A percentile compares a stretch with the other conserved stretches of the same genome.
Evolutionary conservation across 495 filamentous ascomycete genomes (phyloP).

Genomic region (Penicillium subrubescens): DNA sequence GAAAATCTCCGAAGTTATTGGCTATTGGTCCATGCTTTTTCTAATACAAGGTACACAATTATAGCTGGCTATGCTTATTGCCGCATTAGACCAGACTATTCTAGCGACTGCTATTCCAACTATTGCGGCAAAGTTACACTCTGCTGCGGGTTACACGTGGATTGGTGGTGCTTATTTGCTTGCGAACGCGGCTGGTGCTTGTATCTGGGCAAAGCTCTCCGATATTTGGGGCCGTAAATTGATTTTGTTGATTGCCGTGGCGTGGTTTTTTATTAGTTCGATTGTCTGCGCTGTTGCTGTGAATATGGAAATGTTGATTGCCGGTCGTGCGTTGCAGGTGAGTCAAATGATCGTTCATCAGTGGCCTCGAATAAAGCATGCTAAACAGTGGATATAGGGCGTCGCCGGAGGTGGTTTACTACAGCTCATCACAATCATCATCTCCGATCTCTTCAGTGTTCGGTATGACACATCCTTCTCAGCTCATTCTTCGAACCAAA

Average conservation of each 20-base stretch:
- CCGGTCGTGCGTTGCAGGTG: constrained; percentile 53
- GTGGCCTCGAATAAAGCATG: neutral
- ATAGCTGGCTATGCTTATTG: constrained; percentile 50
- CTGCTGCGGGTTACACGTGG: constrained; percentile 64
- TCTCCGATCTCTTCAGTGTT: constrained; percentile 61
- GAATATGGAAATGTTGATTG: constrained; percentile 57
- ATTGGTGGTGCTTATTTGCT: constrained; percentile 67
- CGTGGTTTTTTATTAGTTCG: constrained; percentile 43
- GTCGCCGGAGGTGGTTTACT: constrained; percentile 56
- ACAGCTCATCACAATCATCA: constrained; percentile 54
- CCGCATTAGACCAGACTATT: constrained; percentile 64
- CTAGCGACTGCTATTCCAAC: constrained; percentile 63
- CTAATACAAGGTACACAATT: neutral
- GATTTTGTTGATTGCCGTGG: constrained; percentile 50
- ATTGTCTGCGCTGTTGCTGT: constrained; percentile 52
- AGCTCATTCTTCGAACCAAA: neutral
- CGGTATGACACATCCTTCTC: constrained; percentile 36
- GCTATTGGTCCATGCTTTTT: constrained; percentile 1
- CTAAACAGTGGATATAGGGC: constrained; percentile 25
- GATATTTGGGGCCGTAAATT: constrained; percentile 66
- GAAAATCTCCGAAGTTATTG: neutral
- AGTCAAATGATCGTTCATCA: neutral
- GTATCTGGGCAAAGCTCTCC: constrained; percentile 59
- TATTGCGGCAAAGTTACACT: constrained; percentile 58
- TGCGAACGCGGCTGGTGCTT: constrained; percentile 53